Evolutionary conservation across 345 rosid species (phyloP).

Genomic region (Triadica sebifera): DNA sequence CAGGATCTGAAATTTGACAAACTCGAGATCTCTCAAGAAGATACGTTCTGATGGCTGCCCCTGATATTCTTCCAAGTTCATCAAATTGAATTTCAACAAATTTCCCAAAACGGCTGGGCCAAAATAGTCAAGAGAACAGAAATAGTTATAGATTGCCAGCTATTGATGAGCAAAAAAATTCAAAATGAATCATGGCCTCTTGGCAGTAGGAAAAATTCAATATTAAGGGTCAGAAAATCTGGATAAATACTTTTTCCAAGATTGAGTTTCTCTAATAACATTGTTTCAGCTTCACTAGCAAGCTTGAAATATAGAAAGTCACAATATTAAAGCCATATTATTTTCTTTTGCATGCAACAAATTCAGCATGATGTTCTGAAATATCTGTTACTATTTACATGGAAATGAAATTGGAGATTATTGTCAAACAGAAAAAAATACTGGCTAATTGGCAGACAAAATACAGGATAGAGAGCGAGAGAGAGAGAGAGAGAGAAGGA

Average conservation of each 20-base stretch:
- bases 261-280: background rate
- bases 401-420: constrained; percentile 15
- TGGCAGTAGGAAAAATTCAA: background rate
- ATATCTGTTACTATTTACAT: background rate
- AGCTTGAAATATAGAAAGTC: constrained; percentile 2
- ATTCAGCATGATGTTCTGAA: background rate
- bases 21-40: constrained; percentile 96
- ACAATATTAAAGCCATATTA: background rate
- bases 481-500: too few species aligned
- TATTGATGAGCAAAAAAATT: background rate
- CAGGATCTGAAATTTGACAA: constrained; percentile 89
- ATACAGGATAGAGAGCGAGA: background rate
- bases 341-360: constrained; percentile 3
- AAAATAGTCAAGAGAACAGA: constrained; percentile 17
- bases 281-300: background rate
- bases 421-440: background rate
- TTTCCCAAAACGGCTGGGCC: constrained; percentile 86
- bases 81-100: constrained; percentile 94
- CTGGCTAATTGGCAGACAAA: background rate
- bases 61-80: constrained; percentile 71
- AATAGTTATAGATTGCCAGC: background rate
- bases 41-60: constrained; percentile 94
- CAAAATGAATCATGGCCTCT: background rate
- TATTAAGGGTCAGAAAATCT: background rate
- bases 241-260: background rate